These are phyloP conservation scores for Psidium guajava DNA, from an alignment of 345 rosid genomes.

Conservation along the genomic window DNA sequence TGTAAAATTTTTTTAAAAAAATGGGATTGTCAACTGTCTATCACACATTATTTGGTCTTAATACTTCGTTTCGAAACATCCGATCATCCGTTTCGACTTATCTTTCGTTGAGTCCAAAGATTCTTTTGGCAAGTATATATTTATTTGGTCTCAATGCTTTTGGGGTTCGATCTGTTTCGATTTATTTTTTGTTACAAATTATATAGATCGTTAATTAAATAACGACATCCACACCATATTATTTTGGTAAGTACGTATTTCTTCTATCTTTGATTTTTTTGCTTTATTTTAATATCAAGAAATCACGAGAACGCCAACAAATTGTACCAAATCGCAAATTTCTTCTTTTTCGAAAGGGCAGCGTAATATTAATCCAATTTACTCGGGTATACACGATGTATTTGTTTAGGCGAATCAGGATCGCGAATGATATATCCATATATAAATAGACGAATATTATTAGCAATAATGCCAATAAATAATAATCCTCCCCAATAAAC, in stretches of 20 bases:
- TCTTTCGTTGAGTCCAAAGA: no score
- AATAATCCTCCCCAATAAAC: neutral
- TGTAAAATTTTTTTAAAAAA: no score
- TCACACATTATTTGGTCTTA: no score
- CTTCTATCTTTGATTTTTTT: no score
- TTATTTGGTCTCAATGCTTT: neutral
- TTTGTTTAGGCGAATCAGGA: accelerated
- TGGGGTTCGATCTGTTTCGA: no score
- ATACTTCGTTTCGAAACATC: no score
- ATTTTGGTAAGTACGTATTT: no score
- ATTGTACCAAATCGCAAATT: no score
- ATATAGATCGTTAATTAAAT: neutral
- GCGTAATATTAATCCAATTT: neutral
- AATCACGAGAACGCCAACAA: neutral
- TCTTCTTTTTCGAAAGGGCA: no score
- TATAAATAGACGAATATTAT: neutral
- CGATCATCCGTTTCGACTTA: no score
- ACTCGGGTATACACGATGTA: accelerated
- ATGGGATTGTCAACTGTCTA: no score
- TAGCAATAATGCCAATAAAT: accelerated
- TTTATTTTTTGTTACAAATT: neutral
- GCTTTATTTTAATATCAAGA: neutral
- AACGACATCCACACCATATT: neutral
- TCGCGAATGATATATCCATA: neutral
- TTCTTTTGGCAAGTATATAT: no score